Base-by-base conservation (phyloP, 768 basidiomycete species). In the Panaeolus papilionaceus region DNA sequence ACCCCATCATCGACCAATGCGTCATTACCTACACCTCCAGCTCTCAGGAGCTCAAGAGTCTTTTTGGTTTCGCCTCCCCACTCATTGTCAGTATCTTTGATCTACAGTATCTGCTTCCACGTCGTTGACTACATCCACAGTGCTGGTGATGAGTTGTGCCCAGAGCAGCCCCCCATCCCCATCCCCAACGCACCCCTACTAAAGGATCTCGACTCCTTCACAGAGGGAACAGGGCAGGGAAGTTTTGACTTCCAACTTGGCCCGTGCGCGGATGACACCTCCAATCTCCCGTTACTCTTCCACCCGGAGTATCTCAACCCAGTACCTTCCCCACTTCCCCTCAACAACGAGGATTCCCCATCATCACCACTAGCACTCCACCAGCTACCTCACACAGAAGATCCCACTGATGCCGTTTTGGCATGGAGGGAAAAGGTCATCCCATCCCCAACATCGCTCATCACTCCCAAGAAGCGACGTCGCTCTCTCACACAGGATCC, bases 201-300 rank as follows among this genome's bases (percentile, higher is more conserved):
- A 72, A 87, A 85, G 75, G 88, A 89, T 72, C 73, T 83, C 38
- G 87, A 88, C 68, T 84, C 85, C 64, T 89, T 89, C 78, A 86
- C 86, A n/a, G 86, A 88, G 61, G 87, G 87, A 38, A 86, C 84
- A 9, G 82, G 80, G 16, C 75, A 77, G 66, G 86, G 87, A 54
- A 85, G 85, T 68, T 87, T 86, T 75, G 85, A 85, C 69, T 84
- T 81, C 63, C 72, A 81, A 45, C 75, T 82, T 65, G 74, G 76
- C 40, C 78, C 78, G 47, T 76, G 73, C 44, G 75, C 76, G 61
- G 78, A 81, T 70, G 79, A 83, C 68, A 72, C 67, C 58, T 20
- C 73, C 78, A 65, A 65, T 44, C 67, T 71, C 28, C 72, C 75
- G 28, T 78, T 78, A 63, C 72, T 84, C 64, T 76, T 74, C 67